Base-by-base conservation (phyloP, 176 grass and related monocot species). In the Paspalum notatum region DNA sequence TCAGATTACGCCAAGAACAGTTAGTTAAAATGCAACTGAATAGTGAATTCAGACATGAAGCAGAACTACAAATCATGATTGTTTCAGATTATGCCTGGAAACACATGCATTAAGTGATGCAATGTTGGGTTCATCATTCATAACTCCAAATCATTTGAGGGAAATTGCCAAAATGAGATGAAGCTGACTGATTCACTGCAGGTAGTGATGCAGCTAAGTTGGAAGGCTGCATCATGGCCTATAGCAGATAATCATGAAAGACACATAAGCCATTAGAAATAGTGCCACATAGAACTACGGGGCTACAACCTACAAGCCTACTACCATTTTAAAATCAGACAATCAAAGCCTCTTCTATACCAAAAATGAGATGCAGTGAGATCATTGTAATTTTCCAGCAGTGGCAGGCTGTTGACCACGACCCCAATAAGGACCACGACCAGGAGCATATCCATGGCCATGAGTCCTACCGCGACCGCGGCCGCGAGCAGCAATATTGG, bases 111-210 rank as follows among this genome's bases (percentile, higher is more conserved):
- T 79, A 85, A 66, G 69, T 66, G 12, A 77, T 39, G 67, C 32
- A 20, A 85, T 42, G 64, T 71, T 66, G 52, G 64, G 76, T 81
- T 45, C 53, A 76, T 44, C 44, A 37, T 68, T 54, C 32, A 32
- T 32, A 32, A 32, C 32, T 32, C 32, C 68, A 62, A 47, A 80
- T 45, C 18, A 84, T 55, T 56, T 53, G 54, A 75, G 32, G 55
- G 40, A 71, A 77, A 91, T 80, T 52, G 50, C 26, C 41, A 70
- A 76, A 32, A 89, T 90, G 82, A 81, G 79, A 89, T 82, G 89
- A 84, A 45, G 88, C 77, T 44, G 89, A 59, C 77, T 91, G 85
- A 16, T 71, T 84, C 17, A 81, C 73, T 40, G 76, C 63, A 66
- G 76, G 71, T 56, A 87, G 79, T 72, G 80, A 85, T 47, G 67